Percentiles rank a stretch among this genome's conserved stretches.
Conservation (phyloP, 2,329 filamentous ascomycete species). For the Aureobasidium subglaciale region DNA sequence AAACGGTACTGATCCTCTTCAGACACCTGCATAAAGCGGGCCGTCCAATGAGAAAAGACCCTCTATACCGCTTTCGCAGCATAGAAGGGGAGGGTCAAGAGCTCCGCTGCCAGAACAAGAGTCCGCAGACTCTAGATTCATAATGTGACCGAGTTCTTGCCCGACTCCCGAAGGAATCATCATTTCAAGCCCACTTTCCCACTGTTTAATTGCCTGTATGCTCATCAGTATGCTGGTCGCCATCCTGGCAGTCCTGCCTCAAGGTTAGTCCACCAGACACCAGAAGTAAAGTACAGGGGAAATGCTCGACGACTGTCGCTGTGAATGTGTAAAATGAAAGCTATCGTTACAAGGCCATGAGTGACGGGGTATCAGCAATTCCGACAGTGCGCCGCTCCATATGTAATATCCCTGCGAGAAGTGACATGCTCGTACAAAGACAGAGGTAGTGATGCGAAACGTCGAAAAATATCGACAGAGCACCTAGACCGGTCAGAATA, state of each 20-base stretch:
- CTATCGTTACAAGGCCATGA: conserved; percentile 13
- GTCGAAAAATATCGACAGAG: background rate
- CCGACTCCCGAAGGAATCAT: background rate
- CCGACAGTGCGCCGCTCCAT: conserved; percentile 9
- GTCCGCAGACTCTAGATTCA: background rate
- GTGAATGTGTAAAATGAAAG: conserved; percentile 12
- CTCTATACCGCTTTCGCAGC: background rate
- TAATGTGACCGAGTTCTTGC: background rate
- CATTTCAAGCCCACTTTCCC: conserved; percentile 3
- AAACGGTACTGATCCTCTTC: background rate
- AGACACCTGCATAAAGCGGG: conserved; percentile 7
- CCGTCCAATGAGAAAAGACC: conserved; percentile 14
- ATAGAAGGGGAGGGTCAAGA: conserved; percentile 10
- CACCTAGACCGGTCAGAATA: background rate
- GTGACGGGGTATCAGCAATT: conserved; percentile 5
- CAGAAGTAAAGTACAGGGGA: background rate
- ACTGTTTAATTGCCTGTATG: background rate
- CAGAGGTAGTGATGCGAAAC: too few species aligned
- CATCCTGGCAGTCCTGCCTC: conserved; percentile 2
- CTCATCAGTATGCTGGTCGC: background rate
- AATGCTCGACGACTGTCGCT: conserved; percentile 4
- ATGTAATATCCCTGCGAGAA: conserved; percentile 11
- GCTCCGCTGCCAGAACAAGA: background rate
- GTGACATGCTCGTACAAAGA: background rate
- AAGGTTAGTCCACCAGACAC: background rate